Evolutionary conservation across 139 green algal species (phyloP).

Genomic region (Chlamydomonas asymmetrica): DNA sequence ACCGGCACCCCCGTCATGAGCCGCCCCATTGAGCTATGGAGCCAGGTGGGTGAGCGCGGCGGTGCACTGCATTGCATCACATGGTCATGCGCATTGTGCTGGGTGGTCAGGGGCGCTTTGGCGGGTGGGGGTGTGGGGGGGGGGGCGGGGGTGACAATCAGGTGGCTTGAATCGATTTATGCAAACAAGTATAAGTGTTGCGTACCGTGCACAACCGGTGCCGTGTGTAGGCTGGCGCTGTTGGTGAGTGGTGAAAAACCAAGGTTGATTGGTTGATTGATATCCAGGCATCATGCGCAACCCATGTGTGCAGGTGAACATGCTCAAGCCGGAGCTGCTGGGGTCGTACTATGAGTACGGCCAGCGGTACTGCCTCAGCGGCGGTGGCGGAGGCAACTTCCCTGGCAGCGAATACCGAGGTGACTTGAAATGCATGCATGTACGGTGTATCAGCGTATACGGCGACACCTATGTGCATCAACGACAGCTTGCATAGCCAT

Average conservation of each 20-base stretch:
- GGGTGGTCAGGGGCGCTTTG: not conserved
- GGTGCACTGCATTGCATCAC: not conserved
- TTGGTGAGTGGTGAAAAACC: too few species aligned
- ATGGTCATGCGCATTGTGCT: not conserved
- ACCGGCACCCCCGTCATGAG: conserved; percentile 52
- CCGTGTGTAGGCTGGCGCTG: too few species aligned
- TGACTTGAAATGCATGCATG: too few species aligned
- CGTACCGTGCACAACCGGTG: too few species aligned
- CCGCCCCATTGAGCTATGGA: conserved; percentile 53
- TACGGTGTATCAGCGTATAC: too few species aligned
- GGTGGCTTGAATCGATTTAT: too few species aligned
- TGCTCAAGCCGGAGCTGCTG: conserved; percentile 39
- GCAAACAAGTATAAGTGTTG: too few species aligned
- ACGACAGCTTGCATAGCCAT: too few species aligned
- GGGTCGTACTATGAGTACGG: conserved; percentile 44
- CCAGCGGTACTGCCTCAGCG: conserved; percentile 44
- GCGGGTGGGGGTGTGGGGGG: not conserved
- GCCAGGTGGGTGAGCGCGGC: conserved; percentile 44
- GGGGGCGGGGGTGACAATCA: not conserved
- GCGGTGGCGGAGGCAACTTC: not conserved
- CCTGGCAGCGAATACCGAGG: not conserved
- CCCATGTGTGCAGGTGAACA: conserved; percentile 40
- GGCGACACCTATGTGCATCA: too few species aligned
- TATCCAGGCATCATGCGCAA: too few species aligned
- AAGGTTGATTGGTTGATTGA: too few species aligned